Base-by-base conservation (phyloP, 441 rosid genomes). In the Syzygium syzygioides region DNA sequence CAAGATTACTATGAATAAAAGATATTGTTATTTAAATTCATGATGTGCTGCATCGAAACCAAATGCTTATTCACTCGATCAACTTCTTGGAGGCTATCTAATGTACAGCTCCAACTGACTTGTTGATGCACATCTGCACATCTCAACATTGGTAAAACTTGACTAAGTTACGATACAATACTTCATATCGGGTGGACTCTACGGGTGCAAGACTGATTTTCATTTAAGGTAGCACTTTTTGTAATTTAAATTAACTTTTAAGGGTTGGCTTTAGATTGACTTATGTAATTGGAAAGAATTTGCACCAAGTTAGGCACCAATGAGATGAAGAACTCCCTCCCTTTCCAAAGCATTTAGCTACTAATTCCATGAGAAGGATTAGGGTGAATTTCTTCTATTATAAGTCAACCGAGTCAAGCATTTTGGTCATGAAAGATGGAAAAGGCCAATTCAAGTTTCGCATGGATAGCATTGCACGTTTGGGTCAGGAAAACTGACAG, bases 21-120 rank as follows among this genome's bases (percentile, higher is more conserved):
- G 48, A 45, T 7, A 45, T 45, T 45, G 48, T 45, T 45, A 59
- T 11, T 59, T 1, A 0, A 59, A 1, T 59, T 25, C 1, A 0
- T 26, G 15, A 59, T 4, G 5, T 25, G 11, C 0, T n/a, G 5
- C 3, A 5, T 26, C 7, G 0, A 59, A 60, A 60, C 0, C 18
- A 60, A 13, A 3, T 4, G 0, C 0, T 60, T 60, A 60, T 28
- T 60, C 66, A 28, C 18, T 60, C 9, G 14, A 60, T 60, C 17
- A 60, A 60, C 18, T 14, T 0, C 0, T 59, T 59, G 1, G 0
- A n/a, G 5, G 7, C 0, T 0, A 0, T 11, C 26, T 1, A 7
- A 45, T 7, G 48, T 45, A 7, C 7, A 50, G 53, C 53, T 50
- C 53, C 4, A 50, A 12, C 4, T 50, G 12, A 56, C 2, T 56